These are phyloP conservation scores for Backusella luteola DNA, from an alignment of 192 early-diverging fungal species.

Conservation along the genomic window DNA sequence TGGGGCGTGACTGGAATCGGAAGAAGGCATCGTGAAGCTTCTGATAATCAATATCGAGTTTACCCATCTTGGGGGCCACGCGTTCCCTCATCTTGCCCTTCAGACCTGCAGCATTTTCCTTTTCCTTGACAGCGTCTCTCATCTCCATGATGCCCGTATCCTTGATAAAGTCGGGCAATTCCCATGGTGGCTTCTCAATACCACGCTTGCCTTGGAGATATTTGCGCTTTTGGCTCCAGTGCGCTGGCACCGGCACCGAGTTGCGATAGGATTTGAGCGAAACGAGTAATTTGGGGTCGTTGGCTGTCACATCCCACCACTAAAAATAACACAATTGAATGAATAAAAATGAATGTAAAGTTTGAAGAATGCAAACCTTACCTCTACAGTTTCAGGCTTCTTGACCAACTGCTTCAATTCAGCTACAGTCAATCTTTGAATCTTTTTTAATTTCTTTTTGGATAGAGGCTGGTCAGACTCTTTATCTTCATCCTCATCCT, in stretches of 20 bases:
- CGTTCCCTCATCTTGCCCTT: slow-evolving; percentile 86
- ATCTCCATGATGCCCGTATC: slow-evolving; percentile 98
- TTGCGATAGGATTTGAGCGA: slow-evolving; percentile 90
- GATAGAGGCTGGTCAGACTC: slow-evolving; percentile 35
- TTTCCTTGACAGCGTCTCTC: slow-evolving; percentile 83
- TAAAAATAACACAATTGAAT: not conserved
- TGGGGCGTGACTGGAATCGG: slow-evolving; percentile 86
- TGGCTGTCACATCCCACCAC: slow-evolving; percentile 92
- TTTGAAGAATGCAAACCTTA: slow-evolving; percentile 19
- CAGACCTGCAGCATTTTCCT: slow-evolving; percentile 76
- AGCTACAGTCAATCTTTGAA: slow-evolving; percentile 75
- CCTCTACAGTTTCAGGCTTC: slow-evolving; percentile 95
- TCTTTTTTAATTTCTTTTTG: slow-evolving; percentile 57
- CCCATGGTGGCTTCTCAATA: slow-evolving; percentile 93
- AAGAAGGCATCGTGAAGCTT: slow-evolving; percentile 98
- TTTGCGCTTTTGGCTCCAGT: slow-evolving; percentile 97
- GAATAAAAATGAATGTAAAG: no score
- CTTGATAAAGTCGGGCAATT: slow-evolving; percentile 96
- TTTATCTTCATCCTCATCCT: slow-evolving; percentile 29
- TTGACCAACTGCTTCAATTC: slow-evolving; percentile 89
- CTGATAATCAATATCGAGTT: slow-evolving; percentile 95
- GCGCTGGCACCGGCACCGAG: slow-evolving; percentile 91
- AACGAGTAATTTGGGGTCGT: slow-evolving; percentile 88
- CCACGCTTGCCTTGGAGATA: slow-evolving; percentile 97
- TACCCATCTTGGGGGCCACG: slow-evolving; percentile 93